Conservation (phyloP, 1,284 basidiomycete species). For the Xanthoconium separans region DNA sequence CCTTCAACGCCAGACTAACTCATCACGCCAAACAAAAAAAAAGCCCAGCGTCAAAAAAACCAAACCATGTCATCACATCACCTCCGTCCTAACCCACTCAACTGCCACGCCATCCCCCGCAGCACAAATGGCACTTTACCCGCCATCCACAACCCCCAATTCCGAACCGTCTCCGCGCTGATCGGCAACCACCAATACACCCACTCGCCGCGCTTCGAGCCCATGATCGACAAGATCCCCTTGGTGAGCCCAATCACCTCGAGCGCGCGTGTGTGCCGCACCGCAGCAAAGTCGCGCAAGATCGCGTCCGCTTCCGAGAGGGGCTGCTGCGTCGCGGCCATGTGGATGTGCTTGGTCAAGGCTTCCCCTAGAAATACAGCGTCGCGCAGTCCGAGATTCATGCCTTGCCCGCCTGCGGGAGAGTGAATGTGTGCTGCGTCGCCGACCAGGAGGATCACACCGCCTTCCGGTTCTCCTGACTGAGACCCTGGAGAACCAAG, state of each 20-base stretch:
- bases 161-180: conserved; percentile 8
- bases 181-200: conserved; percentile 26
- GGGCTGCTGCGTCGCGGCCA: background rate
- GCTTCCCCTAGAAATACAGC: background rate
- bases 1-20: too few relatives aligned
- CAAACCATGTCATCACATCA: background rate
- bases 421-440: conserved; percentile 49
- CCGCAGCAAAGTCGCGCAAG: background rate
- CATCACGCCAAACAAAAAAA: too few relatives aligned
- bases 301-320: background rate
- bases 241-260: conserved; percentile 26
- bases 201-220: conserved; percentile 5
- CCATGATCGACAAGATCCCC: conserved; percentile 14
- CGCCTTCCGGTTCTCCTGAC: conserved; percentile 13
- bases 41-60: too few relatives aligned
- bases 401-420: conserved; percentile 25
- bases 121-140: conserved; percentile 14
- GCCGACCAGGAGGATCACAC: conserved; percentile 36
- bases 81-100: conserved; percentile 28
- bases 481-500: conserved; percentile 12
- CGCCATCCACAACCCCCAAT: conserved; percentile 21
- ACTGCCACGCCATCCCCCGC: conserved; percentile 21
- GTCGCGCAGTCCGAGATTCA: background rate
- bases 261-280: background rate
- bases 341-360: background rate